A percentile compares a stretch with the other conserved stretches of the same genome.
These are phyloP conservation scores for Colletotrichum sp. DNA, from an alignment of 2,329 filamentous ascomycete species.

Conservation along the genomic window DNA sequence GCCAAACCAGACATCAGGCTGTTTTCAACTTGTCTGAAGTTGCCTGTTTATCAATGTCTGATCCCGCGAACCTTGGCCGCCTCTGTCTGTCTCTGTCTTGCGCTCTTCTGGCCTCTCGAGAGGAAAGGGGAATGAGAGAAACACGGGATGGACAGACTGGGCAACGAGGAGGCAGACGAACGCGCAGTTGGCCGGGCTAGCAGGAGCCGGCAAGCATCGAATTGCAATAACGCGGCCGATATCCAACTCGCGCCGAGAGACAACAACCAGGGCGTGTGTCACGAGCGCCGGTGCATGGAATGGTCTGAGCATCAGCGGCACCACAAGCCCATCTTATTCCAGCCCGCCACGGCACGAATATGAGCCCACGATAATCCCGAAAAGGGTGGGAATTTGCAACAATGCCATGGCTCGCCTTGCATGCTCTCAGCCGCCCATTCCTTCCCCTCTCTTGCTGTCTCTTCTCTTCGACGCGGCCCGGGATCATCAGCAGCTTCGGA, in stretches of 20 bases:
- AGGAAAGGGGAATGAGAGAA: not conserved
- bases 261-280: not conserved
- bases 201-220: not conserved
- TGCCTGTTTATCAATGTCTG: not conserved
- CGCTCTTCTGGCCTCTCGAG: not conserved
- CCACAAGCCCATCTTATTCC: not conserved
- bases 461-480: not conserved
- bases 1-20: not conserved
- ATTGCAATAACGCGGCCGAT: not conserved
- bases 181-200: not conserved
- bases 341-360: conserved; percentile 3
- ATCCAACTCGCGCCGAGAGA: conserved; percentile 1
- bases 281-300: not conserved
- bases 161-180: not conserved
- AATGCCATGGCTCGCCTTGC: not conserved
- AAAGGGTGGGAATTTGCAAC: not conserved
- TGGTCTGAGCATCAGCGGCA: conserved; percentile 19
- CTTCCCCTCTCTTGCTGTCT: not conserved
- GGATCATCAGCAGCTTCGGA: not conserved
- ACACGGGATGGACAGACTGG: not conserved
- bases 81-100: not conserved
- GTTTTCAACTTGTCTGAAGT: conserved; percentile 4
- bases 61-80: not conserved
- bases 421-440: not conserved
- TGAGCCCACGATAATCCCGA: not conserved